Conservation (phyloP, 192 early-diverging fungal species). For the Linnemannia exigua region DNA sequence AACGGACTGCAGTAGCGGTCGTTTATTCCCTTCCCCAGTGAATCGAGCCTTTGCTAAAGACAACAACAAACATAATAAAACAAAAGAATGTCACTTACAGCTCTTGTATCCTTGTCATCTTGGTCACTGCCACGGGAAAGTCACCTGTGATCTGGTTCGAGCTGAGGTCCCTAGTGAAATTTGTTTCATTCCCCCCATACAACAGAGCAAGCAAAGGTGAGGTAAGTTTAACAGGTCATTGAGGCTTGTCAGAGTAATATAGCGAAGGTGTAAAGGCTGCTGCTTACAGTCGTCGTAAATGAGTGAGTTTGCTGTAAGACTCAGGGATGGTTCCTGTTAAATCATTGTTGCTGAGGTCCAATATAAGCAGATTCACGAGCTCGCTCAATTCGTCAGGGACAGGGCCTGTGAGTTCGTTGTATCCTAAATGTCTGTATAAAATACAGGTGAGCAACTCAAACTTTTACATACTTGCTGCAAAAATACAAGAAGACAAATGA, state of each 20-base stretch:
- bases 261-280: neutral
- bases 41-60: no score
- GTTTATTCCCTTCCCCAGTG: neutral
- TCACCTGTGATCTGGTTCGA: constrained; percentile 37
- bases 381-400: constrained; percentile 20
- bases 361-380: constrained; percentile 28
- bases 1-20: neutral
- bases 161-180: constrained; percentile 20
- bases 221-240: no score
- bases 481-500: neutral
- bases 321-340: constrained; percentile 33
- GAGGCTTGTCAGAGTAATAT: no score
- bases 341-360: constrained; percentile 43
- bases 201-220: no score
- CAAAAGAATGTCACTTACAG: constrained; percentile 12
- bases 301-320: constrained; percentile 31
- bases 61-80: no score
- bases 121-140: constrained; percentile 30
- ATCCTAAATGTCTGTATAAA: constrained; percentile 30
- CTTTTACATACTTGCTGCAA: neutral
- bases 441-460: neutral
- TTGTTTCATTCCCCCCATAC: no score
- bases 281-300: constrained; percentile 21
- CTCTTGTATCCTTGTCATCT: constrained; percentile 37
- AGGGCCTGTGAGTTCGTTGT: constrained; percentile 32